A percentile compares a stretch with the other conserved stretches of the same genome.
phyloP scores from a whole-genome alignment of 148 eudicot genomes.

The Camellia granthamiana region DNA sequence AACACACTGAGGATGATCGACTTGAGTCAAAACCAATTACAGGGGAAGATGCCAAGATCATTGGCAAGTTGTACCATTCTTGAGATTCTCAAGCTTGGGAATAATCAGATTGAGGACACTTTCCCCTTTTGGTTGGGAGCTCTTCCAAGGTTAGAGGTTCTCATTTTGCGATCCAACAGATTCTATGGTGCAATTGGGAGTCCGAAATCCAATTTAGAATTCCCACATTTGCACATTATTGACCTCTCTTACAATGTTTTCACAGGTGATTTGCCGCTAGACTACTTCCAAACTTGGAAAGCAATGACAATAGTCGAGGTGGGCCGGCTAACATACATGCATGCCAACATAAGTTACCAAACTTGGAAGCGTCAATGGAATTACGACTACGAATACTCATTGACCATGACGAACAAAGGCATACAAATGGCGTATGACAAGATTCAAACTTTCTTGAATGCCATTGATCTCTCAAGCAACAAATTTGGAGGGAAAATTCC shows the following conservation, averaged over 20 bases:
- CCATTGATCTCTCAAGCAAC: conserved; percentile 29
- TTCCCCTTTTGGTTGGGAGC: conserved; percentile 51
- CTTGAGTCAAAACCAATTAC: conserved; percentile 17
- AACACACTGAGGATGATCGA: conserved; percentile 13
- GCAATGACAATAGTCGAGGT: conserved; percentile 21
- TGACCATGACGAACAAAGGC: conserved; percentile 35
- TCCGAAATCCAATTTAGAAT: not conserved
- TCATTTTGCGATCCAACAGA: conserved; percentile 32
- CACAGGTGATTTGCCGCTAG: conserved; percentile 30
- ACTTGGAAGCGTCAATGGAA: not conserved
- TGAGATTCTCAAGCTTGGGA: conserved; percentile 33
- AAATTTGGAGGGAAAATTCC: conserved; percentile 28
- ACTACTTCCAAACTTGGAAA: conserved; percentile 21
- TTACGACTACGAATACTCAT: not conserved
- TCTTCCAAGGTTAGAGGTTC: conserved; percentile 34
- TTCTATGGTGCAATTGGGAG: conserved; percentile 29
- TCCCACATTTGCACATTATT: conserved; percentile 33
- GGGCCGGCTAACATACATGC: not conserved
- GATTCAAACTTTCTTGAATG: conserved; percentile 20
- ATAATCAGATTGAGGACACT: conserved; percentile 34
- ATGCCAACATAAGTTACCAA: too few relatives aligned
- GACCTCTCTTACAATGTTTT: conserved; percentile 39
- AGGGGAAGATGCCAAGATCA: conserved; percentile 20
- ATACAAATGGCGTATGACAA: conserved; percentile 8
- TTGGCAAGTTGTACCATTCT: conserved; percentile 23